These are phyloP conservation scores for Yamadazyma triangularis DNA, from an alignment of 1,139 yeast species.

Conservation along the genomic window DNA sequence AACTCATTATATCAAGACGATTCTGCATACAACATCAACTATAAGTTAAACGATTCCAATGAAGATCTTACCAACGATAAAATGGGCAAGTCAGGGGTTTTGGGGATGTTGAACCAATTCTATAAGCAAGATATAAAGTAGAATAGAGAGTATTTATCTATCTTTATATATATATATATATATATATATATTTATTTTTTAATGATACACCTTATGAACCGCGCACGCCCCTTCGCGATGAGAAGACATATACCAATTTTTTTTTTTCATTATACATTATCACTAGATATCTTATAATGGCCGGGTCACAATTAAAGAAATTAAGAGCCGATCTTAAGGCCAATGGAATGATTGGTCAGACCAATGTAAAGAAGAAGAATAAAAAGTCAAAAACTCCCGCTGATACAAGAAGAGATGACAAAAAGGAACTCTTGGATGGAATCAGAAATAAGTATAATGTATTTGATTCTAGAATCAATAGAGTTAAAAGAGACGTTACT, in stretches of 20 bases:
- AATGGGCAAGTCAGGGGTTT: constrained; percentile 56
- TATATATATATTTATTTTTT: too few relatives aligned
- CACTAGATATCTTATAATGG: too few relatives aligned
- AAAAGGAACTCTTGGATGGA: constrained; percentile 47
- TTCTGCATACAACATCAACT: constrained; percentile 13
- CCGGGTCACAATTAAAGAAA: constrained; percentile 84
- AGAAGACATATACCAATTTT: too few relatives aligned
- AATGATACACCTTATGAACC: too few relatives aligned
- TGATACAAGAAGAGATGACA: constrained; percentile 67
- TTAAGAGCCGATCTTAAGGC: constrained; percentile 72
- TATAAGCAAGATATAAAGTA: constrained; percentile 52
- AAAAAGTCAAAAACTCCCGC: constrained; percentile 53
- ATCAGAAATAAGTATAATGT: constrained; percentile 86
- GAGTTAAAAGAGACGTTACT: constrained; percentile 64
- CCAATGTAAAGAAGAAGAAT: constrained; percentile 54
- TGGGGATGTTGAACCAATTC: constrained; percentile 80
- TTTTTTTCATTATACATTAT: too few relatives aligned
- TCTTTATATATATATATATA: too few relatives aligned
- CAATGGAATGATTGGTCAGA: constrained; percentile 79
- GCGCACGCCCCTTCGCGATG: too few relatives aligned
- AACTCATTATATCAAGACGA: constrained; percentile 1
- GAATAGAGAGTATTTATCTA: too few relatives aligned
- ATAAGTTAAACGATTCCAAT: constrained; percentile 32
- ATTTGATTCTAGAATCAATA: constrained; percentile 72
- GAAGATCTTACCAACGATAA: constrained; percentile 14